A percentile compares a stretch with the other conserved stretches of the same genome.
Evolutionary conservation across 2,329 filamentous ascomycete species (phyloP).

Genomic region (Paecilomyces formosus): DNA sequence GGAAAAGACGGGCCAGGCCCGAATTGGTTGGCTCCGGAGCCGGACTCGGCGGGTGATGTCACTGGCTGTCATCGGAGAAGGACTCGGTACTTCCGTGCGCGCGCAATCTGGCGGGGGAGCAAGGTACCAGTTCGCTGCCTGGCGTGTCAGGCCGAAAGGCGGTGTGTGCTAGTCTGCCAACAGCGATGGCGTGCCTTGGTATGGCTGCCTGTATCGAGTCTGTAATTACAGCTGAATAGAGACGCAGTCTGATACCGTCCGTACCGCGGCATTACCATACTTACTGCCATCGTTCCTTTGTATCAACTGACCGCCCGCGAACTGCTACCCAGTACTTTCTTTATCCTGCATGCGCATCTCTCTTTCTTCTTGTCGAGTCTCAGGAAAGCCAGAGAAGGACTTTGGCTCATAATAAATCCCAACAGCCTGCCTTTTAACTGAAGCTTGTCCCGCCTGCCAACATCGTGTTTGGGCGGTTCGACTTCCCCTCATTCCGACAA

Average conservation of each 20-base stretch:
- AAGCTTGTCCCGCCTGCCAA: not conserved
- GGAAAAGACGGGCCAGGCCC: not conserved
- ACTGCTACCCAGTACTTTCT: not conserved
- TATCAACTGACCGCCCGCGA: not conserved
- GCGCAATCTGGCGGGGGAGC: not conserved
- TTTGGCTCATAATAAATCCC: not conserved
- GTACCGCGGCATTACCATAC: not conserved
- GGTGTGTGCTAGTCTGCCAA: not conserved
- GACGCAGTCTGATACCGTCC: not conserved
- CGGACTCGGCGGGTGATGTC: not conserved
- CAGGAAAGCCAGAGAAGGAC: not conserved
- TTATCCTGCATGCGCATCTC: not conserved
- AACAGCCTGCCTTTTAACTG: not conserved
- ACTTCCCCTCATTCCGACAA: not conserved
- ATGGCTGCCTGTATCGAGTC: not conserved
- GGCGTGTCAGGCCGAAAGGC: not conserved
- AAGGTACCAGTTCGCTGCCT: not conserved
- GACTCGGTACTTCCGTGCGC: not conserved
- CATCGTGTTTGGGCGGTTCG: not conserved
- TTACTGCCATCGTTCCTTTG: too few relatives aligned
- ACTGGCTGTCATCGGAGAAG: not conserved
- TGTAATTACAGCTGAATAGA: not conserved
- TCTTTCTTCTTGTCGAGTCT: not conserved
- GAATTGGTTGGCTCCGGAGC: not conserved
- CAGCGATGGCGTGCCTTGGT: not conserved